Base-by-base conservation (phyloP, 257 asterid species). In the Linaria vulgaris region DNA sequence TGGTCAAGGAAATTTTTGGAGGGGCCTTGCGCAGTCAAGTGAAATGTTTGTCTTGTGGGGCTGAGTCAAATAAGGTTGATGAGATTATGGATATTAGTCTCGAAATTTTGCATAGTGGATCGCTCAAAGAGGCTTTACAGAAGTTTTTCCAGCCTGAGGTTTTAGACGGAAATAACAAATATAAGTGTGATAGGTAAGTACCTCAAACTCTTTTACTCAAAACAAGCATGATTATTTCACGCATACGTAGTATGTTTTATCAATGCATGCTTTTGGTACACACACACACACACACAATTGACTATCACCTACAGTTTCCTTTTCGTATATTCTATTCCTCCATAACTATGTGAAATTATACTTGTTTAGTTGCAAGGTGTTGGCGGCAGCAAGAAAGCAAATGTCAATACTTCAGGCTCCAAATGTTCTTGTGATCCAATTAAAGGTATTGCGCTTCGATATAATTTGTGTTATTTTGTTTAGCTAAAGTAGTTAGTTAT, bases 1-100 rank as follows among this genome's bases (percentile, higher is more conserved):
- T 90, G 59, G 91, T 94, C 56, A 88, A 85, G 82, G 95, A 90
- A 72, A 94, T 94, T 31, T 94, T 90, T 74, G 99, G 99, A 61
- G 97, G 97, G 64, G 84, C 92, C 49, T 56, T 94, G 69, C 97
- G 86, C 84, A 94, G 94, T 76, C 97, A 94, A 78, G 88, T 94
- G 61, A 88, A 86, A 74, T 94, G 99, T 72, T 83, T 94, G 86
- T 82, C 97, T 17, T 94, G 99, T 77, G 99, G 97, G 51, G 73
- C 85, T 4, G 97, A 90, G 81, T 94, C 99, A 44, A 94, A 90
- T 79, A 94, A 90, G 84, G 91, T 84, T 50, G 99, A 94, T 58
- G 99, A 94, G 79, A 94, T 90, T 69, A 94, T 94, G 97, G 99
- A 94, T 78, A 77, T 90, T 58, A 88, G 97, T 80, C 95, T 94